Percentiles rank a stretch among this genome's conserved stretches.
These are phyloP conservation scores for Leptodermis oblonga DNA, from an alignment of 257 asterid genomes.

Conservation along the genomic window DNA sequence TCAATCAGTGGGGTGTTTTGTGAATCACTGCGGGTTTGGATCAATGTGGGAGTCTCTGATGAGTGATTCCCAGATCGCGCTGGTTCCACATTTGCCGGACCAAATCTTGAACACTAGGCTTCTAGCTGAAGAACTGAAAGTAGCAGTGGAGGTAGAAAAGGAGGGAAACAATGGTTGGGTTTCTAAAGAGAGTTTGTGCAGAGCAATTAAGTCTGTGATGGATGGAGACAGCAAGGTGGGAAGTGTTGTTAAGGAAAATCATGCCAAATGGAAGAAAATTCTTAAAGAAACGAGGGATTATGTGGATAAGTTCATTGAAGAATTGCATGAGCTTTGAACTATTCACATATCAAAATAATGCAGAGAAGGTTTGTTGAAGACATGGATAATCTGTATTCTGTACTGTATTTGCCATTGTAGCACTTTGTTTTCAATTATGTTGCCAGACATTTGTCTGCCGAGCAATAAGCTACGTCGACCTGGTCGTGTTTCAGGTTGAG, in stretches of 20 bases:
- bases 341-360: too few relatives aligned
- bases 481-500: too few relatives aligned
- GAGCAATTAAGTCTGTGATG: slow-evolving; percentile 48
- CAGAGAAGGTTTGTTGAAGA: too few relatives aligned
- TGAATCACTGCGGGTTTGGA: slow-evolving; percentile 82
- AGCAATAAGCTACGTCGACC: too few relatives aligned
- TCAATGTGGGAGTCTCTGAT: slow-evolving; percentile 90
- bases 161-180: slow-evolving; percentile 59
- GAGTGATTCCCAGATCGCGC: slow-evolving; percentile 59
- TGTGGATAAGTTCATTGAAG: slow-evolving; percentile 42
- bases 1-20: slow-evolving; percentile 79
- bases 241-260: slow-evolving; percentile 39
- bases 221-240: slow-evolving; percentile 51
- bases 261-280: slow-evolving; percentile 48
- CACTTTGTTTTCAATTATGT: background rate
- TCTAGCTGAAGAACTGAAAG: slow-evolving; percentile 57
- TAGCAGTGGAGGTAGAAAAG: slow-evolving; percentile 75
- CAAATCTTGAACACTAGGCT: slow-evolving; percentile 65
- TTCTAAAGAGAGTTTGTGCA: slow-evolving; percentile 53
- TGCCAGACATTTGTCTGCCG: background rate
- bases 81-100: slow-evolving; percentile 65
- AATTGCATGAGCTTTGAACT: slow-evolving; percentile 35
- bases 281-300: slow-evolving; percentile 37
- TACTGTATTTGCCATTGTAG: background rate
- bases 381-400: too few relatives aligned